Percentiles rank a stretch among this genome's conserved stretches.
These are phyloP conservation scores for Ustilago sp. DNA, from an alignment of 1,284 basidiomycete species.

Conservation along the genomic window DNA sequence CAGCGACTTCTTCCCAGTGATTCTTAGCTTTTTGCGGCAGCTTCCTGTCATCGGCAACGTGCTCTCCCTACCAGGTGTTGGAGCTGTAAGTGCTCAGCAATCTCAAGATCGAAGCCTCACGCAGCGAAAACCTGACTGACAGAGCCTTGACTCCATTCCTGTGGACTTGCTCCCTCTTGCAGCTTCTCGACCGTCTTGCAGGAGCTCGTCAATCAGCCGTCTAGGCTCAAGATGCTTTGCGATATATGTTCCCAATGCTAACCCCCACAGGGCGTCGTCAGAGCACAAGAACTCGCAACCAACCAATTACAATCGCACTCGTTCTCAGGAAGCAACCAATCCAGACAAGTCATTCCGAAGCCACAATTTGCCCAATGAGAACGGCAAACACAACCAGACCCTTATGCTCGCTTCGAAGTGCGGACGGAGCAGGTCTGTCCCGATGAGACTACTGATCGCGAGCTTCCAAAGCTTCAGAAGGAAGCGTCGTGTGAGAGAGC, in stretches of 20 bases:
- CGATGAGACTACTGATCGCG: background rate
- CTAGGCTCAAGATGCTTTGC: constrained; percentile 18
- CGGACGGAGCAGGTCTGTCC: too few relatives aligned
- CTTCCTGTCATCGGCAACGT: constrained; percentile 90
- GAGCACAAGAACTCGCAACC: too few relatives aligned
- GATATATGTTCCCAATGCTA: too few relatives aligned
- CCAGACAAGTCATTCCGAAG: background rate
- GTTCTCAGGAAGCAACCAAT: constrained; percentile 8
- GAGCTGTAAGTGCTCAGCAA: constrained; percentile 65
- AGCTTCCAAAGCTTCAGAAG: background rate
- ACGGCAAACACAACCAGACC: background rate
- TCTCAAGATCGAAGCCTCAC: background rate
- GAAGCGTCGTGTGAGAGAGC: background rate
- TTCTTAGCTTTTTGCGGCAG: constrained; percentile 94
- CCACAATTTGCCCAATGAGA: background rate
- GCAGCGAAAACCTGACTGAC: background rate
- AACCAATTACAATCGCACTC: background rate
- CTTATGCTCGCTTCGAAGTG: too few relatives aligned
- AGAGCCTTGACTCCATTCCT: background rate
- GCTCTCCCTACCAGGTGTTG: constrained; percentile 79
- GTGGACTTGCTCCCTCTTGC: background rate
- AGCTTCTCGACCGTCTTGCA: constrained; percentile 71
- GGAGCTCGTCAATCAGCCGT: constrained; percentile 71
- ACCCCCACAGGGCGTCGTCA: too few relatives aligned
- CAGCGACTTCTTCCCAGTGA: constrained; percentile 99